phyloP scores from a whole-genome alignment of 2,329 filamentous ascomycete genomes.

The Diaporthe sp. region DNA sequence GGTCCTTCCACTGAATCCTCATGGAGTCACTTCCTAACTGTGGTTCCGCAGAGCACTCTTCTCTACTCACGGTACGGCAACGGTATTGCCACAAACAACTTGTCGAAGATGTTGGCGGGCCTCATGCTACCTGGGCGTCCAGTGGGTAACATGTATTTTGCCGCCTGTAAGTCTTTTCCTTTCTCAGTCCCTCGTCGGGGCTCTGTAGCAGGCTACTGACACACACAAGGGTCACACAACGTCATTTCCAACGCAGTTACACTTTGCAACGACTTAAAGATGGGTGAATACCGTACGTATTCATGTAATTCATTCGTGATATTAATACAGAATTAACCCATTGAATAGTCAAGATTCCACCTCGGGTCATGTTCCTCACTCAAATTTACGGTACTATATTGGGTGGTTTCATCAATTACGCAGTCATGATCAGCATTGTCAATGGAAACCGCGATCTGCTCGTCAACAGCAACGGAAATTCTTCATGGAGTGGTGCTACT shows the following conservation, averaged over 20 bases:
- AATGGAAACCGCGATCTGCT: conserved; percentile 63
- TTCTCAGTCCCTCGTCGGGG: neutral
- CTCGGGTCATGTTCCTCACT: conserved; percentile 67
- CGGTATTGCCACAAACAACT: conserved; percentile 70
- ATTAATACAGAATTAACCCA: conserved; percentile 42
- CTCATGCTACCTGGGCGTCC: conserved; percentile 64
- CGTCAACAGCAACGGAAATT: conserved; percentile 59
- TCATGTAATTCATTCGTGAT: neutral
- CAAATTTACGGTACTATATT: conserved; percentile 70
- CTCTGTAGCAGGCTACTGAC: neutral
- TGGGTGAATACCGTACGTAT: conserved; percentile 69
- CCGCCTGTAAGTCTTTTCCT: neutral
- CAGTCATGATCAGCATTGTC: conserved; percentile 69
- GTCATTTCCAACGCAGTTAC: conserved; percentile 66
- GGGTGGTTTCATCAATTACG: conserved; percentile 68
- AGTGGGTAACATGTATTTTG: conserved; percentile 58
- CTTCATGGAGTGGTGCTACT: conserved; percentile 66
- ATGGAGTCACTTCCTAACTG: conserved; percentile 33
- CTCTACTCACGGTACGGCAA: conserved; percentile 68
- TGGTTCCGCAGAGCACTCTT: conserved; percentile 58
- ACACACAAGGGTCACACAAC: conserved; percentile 68
- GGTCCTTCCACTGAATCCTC: rapidly evolving
- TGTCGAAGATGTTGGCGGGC: conserved; percentile 70
- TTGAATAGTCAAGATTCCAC: conserved; percentile 66
- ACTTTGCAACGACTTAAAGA: conserved; percentile 67